These are phyloP conservation scores for Tricholoma bakamatsutake DNA, from an alignment of 768 basidiomycete species.

Conservation along the genomic window DNA sequence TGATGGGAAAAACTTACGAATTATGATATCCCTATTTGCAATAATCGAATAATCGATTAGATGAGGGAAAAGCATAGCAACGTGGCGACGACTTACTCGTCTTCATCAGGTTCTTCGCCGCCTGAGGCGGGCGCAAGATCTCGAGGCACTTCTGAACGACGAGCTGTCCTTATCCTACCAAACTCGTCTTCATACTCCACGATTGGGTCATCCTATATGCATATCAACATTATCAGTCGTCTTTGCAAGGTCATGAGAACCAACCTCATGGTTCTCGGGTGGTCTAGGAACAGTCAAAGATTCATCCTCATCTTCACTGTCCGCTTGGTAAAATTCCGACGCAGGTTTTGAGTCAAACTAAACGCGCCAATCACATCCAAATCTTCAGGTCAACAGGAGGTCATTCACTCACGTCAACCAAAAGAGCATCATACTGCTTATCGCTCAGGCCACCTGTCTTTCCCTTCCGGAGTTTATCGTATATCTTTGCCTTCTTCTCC, in stretches of 20 bases:
- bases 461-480: slow-evolving; percentile 73
- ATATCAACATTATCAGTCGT: slow-evolving; percentile 3
- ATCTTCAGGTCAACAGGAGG: not conserved
- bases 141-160: slow-evolving; percentile 73
- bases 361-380: not conserved
- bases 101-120: slow-evolving; percentile 40
- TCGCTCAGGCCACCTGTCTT: slow-evolving; percentile 75
- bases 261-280: slow-evolving; percentile 34
- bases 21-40: slow-evolving; percentile 47
- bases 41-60: not conserved
- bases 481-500: slow-evolving; percentile 75
- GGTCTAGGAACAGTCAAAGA: slow-evolving; percentile 57
- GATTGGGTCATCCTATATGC: slow-evolving; percentile 60
- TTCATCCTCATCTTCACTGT: slow-evolving; percentile 77
- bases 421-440: slow-evolving; percentile 60
- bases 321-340: slow-evolving; percentile 50
- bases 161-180: slow-evolving; percentile 65
- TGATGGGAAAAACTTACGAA: slow-evolving; percentile 33
- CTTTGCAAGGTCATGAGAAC: slow-evolving; percentile 4
- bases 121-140: slow-evolving; percentile 46
- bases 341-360: slow-evolving; percentile 63
- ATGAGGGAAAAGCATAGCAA: slow-evolving; percentile 1
- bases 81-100: slow-evolving; percentile 43
- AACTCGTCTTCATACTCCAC: slow-evolving; percentile 88
- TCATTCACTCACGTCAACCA: slow-evolving; percentile 67